Base-by-base conservation (phyloP, 495 filamentous ascomycete genomes). In the Parachaetomium inaequale region DNA sequence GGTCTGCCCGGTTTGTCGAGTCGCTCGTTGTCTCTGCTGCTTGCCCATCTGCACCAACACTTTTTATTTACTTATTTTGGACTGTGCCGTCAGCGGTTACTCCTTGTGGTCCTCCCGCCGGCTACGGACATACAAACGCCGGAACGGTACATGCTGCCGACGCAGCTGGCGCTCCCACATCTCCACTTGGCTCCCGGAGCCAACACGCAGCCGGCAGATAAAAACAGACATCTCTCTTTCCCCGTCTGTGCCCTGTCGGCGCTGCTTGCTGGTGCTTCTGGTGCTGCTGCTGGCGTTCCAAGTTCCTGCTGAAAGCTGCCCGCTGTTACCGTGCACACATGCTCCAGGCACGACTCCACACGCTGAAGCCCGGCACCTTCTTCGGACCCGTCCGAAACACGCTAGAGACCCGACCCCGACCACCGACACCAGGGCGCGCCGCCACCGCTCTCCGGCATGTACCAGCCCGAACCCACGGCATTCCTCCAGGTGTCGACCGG, bases 381-480 rank as follows among this genome's bases (percentile, higher is more conserved):
- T 2, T 34, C 31, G 45, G 31, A 43, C n/a, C 56, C 43, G 32
- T n/a, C 25, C 49, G 49, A 23, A n/a, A 34, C 50, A 52, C 58
- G 56, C 58, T 52, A 42, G 17, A 34, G 11, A n/a, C 52, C n/a
- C n/a, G n/a, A n/a, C n/a, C n/a, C n/a, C n/a, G 14, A 31, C 32
- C 43, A 40, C 47, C 49, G 63, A 49, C 47, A 46, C 49, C 15
- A n/a, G n/a, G n/a, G n/a, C 17, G 29, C 15, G 45, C 11, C 23
- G 19, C 29, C 42, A 55, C 19, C 25, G 36, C 25, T 14, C 17
- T 43, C 54, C 72, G 76, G 74, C 73, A 84, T 84, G 81, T 84
- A 79, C 74, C 81, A 82, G 68, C 75, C 81, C 69, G 77, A 82
- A 63, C 70, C 80, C 47, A 78, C 79, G 46, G 75, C 80, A 50